phyloP scores from a whole-genome alignment of 2,329 filamentous ascomycete genomes.

The Colletotrichum spaethianum region DNA sequence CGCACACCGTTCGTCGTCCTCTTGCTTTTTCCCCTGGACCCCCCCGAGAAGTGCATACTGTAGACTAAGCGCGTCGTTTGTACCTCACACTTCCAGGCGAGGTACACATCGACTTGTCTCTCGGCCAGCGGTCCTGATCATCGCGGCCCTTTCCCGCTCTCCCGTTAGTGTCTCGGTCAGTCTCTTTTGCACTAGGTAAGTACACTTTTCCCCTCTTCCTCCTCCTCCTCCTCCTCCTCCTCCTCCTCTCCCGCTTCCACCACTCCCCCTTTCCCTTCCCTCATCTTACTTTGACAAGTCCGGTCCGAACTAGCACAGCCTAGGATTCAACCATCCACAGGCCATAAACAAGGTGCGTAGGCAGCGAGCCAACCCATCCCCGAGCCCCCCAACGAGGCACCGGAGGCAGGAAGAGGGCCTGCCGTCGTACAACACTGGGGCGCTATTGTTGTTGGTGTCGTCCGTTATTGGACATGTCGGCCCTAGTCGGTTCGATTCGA shows the following conservation, averaged over 20 bases:
- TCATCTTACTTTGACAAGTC: slow-evolving; percentile 29
- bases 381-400: not conserved
- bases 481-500: not conserved
- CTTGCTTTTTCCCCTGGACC: not conserved
- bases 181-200: not conserved
- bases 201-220: not conserved
- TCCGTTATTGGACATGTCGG: not conserved
- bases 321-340: slow-evolving; percentile 20
- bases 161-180: not conserved
- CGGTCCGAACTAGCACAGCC: slow-evolving; percentile 19
- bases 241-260: slow-evolving; percentile 5
- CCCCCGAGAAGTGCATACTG: not conserved
- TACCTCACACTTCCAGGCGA: not conserved
- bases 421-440: not conserved
- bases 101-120: not conserved
- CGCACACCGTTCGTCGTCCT: not conserved
- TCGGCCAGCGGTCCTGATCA: slow-evolving; percentile 4
- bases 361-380: not conserved
- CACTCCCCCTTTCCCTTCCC: slow-evolving; percentile 12
- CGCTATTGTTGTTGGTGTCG: slow-evolving; percentile 11
- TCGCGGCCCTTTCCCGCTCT: slow-evolving; percentile 13
- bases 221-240: not conserved
- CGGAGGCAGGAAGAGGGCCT: not conserved
- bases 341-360: not conserved
- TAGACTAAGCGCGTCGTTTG: not conserved